These are phyloP conservation scores for Vanrija humicola DNA, from an alignment of 1,284 basidiomycete genomes.

Conservation along the genomic window DNA sequence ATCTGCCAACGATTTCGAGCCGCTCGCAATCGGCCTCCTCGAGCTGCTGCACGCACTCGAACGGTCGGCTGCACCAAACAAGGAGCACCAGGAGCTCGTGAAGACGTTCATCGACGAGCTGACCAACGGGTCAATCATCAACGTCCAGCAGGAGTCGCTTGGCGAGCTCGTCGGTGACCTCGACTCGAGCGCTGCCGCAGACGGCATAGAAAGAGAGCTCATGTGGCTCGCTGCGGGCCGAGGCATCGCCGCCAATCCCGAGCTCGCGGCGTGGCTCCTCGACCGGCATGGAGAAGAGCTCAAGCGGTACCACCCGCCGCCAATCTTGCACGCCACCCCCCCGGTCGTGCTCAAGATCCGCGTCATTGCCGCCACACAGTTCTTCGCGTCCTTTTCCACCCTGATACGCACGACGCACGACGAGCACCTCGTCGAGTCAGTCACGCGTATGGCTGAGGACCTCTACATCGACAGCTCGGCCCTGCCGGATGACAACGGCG, in stretches of 20 bases:
- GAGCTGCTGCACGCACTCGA: slow-evolving; percentile 30
- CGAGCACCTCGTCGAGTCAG: slow-evolving; percentile 1
- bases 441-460: slow-evolving; percentile 4
- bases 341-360: slow-evolving; percentile 27
- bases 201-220: slow-evolving; percentile 34
- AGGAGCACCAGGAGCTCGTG: slow-evolving; percentile 24
- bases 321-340: slow-evolving; percentile 31
- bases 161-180: slow-evolving; percentile 12
- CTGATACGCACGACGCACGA: slow-evolving; percentile 13
- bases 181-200: slow-evolving; percentile 9
- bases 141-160: slow-evolving; percentile 21
- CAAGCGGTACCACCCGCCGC: slow-evolving; percentile 30
- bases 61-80: slow-evolving; percentile 12
- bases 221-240: slow-evolving; percentile 34
- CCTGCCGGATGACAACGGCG: slow-evolving; percentile 10
- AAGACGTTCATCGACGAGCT: slow-evolving; percentile 24
- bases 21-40: slow-evolving; percentile 27
- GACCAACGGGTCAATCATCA: slow-evolving; percentile 26
- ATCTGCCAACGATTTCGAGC: slow-evolving; percentile 26
- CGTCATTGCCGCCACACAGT: slow-evolving; percentile 13
- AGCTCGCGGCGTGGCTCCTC: slow-evolving; percentile 30
- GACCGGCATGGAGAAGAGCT: slow-evolving; percentile 13
- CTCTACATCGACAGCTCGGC: slow-evolving; percentile 1
- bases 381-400: slow-evolving; percentile 22
- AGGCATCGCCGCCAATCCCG: slow-evolving; percentile 13